Evolutionary conservation across 2,329 filamentous ascomycete species (phyloP), one percentile per base, ranked within the genome.

Genomic region (Blastomyces parvus): DNA sequence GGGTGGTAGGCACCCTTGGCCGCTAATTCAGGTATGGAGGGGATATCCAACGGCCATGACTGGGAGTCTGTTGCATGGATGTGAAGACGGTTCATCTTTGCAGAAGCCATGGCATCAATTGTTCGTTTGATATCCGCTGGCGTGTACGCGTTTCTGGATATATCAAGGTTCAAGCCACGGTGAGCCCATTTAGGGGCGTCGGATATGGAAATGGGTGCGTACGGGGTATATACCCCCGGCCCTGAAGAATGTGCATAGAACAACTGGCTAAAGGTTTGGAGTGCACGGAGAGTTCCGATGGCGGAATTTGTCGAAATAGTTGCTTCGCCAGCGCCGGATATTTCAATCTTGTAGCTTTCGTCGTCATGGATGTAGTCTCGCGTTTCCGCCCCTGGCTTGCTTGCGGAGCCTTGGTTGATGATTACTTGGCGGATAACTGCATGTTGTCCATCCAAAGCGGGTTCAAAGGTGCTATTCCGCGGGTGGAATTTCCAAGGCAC

Each of bases 121-220:
- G 86, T 90, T 60, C 86, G 85, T 70, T 86, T 81, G 68, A 96
- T 86, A 69, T 89, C 84, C 3, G 79, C 73, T 30, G 89, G 77
- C 0, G 84, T 81, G 74, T 88, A 89, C 77, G 82, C 94, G 70
- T 86, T 87, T 64, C 91, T 82, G 2, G 88, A 82, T 52, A 90
- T 85, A 71, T 96, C 91, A 69, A 96, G 79, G 69, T 94, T 87
- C 61, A 96, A 75, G 14, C 91, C 91, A 55, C 91, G 86, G 74
- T 95, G 89, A 17, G 81, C 75, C 74, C 90, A 96, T 70, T 84
- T 83, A 36, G 91, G 91, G 61, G 80, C 76, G 74, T 96, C 91
- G n/a, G 76, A 74, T 70, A 96, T 89, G 0, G 77, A 73, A 2
- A 95, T 81, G 0, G 91, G 91, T 1, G 87, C 88, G 46, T 84